phyloP scores from a whole-genome alignment of 371 early-diverging fungal genomes.

The Mucor plumbeus region DNA sequence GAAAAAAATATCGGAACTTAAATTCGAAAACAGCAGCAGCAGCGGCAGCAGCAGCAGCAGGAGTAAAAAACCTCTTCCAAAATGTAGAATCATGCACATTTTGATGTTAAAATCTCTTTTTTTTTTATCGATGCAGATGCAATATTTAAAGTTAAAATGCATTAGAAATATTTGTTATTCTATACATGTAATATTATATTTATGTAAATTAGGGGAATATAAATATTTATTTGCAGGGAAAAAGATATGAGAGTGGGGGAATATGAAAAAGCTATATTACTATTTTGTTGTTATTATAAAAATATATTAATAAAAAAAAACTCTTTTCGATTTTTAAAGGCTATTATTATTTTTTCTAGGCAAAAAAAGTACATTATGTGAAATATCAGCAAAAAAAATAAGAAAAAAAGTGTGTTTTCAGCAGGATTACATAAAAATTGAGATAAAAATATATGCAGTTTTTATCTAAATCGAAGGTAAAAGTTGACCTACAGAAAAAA shows the following conservation, averaged over 20 bases:
- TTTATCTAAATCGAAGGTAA: slow-evolving; percentile 37
- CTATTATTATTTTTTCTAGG: not conserved
- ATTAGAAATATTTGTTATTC: not conserved
- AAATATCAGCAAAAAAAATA: not conserved
- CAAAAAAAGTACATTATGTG: slow-evolving; percentile 4
- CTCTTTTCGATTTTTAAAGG: not conserved
- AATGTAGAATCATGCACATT: no score
- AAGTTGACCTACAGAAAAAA: slow-evolving; percentile 31
- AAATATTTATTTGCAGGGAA: not conserved
- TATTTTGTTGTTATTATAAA: slow-evolving; percentile 6
- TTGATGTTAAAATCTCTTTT: no score
- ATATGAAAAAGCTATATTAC: not conserved
- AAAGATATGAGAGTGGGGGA: not conserved
- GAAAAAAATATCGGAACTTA: no score
- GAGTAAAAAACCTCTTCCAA: no score
- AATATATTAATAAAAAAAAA: not conserved
- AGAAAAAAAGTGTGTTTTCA: not conserved
- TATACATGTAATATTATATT: not conserved
- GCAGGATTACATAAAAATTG: slow-evolving; percentile 1
- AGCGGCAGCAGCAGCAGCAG: no score
- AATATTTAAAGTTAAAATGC: no score
- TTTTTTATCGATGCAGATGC: no score
- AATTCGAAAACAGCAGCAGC: no score
- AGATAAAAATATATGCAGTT: slow-evolving; percentile 11
- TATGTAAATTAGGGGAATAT: not conserved